phyloP scores from a whole-genome alignment of 2,329 filamentous ascomycete genomes.

The Exophiala bonariae region DNA sequence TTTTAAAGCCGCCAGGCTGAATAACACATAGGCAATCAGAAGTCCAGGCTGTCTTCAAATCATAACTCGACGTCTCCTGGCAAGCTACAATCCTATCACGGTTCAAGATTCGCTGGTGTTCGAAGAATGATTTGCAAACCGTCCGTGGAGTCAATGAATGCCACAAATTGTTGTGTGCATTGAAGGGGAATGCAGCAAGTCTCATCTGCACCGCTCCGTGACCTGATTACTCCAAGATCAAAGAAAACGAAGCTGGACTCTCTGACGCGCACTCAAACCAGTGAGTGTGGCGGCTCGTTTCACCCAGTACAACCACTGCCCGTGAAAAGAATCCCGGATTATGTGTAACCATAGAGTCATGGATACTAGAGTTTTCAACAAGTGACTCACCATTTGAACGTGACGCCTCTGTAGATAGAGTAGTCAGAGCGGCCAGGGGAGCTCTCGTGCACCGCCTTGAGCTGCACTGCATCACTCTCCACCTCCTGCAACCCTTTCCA shows the following conservation, averaged over 20 bases:
- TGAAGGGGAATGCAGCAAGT: constrained; percentile 22
- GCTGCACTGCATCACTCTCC: too few species aligned
- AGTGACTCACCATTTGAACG: too few species aligned
- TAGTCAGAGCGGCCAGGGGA: too few species aligned
- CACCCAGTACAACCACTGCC: constrained; percentile 34
- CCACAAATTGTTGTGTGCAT: background rate
- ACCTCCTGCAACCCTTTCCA: too few species aligned
- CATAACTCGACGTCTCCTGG: background rate
- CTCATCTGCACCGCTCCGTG: constrained; percentile 17
- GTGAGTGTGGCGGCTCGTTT: constrained; percentile 39
- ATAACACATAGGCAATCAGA: constrained; percentile 6
- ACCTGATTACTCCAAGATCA: constrained; percentile 31
- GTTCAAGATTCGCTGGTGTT: constrained; percentile 2
- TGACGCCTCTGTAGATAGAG: too few species aligned
- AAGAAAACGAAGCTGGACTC: constrained; percentile 32
- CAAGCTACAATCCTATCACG: background rate
- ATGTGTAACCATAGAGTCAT: too few species aligned
- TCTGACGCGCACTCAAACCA: constrained; percentile 35
- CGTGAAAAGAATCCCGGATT: background rate
- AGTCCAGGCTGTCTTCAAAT: background rate
- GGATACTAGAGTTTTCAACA: too few species aligned
- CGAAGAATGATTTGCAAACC: background rate
- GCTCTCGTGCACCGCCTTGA: too few species aligned
- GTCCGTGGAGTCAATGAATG: background rate
- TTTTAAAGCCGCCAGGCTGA: constrained; percentile 49